A percentile compares a stretch with the other conserved stretches of the same genome.
These are phyloP conservation scores for Suillus sp. DNA, from an alignment of 768 basidiomycete species.

Conservation along the genomic window DNA sequence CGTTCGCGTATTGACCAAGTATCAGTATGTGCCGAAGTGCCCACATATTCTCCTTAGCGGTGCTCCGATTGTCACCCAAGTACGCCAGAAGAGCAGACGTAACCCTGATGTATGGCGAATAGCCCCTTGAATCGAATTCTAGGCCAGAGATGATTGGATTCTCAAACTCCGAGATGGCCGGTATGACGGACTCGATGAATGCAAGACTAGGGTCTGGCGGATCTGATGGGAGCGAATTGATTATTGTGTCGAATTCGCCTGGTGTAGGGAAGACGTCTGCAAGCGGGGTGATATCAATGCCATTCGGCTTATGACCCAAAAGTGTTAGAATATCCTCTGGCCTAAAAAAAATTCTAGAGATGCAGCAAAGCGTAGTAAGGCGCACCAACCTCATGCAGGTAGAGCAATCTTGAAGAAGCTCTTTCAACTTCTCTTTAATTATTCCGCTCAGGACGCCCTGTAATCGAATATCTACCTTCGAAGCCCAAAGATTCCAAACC, in stretches of 20 bases:
- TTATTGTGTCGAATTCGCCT: slow-evolving; percentile 48
- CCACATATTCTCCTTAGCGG: slow-evolving; percentile 62
- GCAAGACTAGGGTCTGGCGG: slow-evolving; percentile 57
- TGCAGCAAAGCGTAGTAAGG: background rate
- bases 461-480: slow-evolving; percentile 23
- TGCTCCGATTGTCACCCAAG: slow-evolving; percentile 59
- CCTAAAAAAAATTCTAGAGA: slow-evolving; percentile 28
- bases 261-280: slow-evolving; percentile 55
- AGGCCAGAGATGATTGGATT: slow-evolving; percentile 13
- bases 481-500: slow-evolving; percentile 36
- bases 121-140: slow-evolving; percentile 51
- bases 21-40: slow-evolving; percentile 69
- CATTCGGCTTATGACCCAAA: slow-evolving; percentile 37
- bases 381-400: slow-evolving; percentile 34
- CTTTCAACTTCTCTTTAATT: slow-evolving; percentile 46
- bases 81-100: slow-evolving; percentile 57
- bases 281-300: slow-evolving; percentile 42
- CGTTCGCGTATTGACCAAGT: slow-evolving; percentile 62
- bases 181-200: slow-evolving; percentile 60
- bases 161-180: slow-evolving; percentile 38
- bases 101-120: slow-evolving; percentile 60
- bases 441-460: slow-evolving; percentile 32
- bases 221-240: slow-evolving; percentile 46
- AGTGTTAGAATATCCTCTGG: slow-evolving; percentile 49
- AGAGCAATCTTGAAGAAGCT: slow-evolving; percentile 41